Percentiles rank a stretch among this genome's conserved stretches.
Evolutionary conservation across 2,329 filamentous ascomycete genomes (phyloP).

Genomic region (Geosmithia morbida): DNA sequence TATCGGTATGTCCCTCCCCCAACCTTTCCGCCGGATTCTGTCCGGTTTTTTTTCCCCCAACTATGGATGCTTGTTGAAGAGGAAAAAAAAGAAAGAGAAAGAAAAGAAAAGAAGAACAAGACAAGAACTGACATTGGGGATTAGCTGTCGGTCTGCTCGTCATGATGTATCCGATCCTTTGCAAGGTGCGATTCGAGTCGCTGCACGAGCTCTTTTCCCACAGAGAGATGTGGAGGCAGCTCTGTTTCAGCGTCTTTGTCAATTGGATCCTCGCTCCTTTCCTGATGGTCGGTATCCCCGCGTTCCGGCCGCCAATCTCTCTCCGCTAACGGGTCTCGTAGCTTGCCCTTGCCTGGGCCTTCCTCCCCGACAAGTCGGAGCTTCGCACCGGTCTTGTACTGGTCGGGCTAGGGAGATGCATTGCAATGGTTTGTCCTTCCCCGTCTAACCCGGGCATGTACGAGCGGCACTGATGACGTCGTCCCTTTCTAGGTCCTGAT

Average conservation of each 20-base stretch:
- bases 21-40: no score
- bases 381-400: conserved; percentile 59
- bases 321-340: no score
- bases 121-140: background rate
- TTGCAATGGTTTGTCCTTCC: conserved; percentile 52
- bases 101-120: no score
- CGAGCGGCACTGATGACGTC: no score
- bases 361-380: conserved; percentile 41
- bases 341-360: conserved; percentile 54
- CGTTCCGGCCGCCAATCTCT: background rate
- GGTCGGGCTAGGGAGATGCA: conserved; percentile 73
- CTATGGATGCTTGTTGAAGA: no score
- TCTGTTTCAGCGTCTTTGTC: conserved; percentile 59
- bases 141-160: conserved; percentile 65
- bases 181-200: conserved; percentile 69
- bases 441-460: no score
- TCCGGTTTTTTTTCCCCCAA: no score
- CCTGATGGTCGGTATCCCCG: conserved; percentile 47
- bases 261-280: conserved; percentile 79
- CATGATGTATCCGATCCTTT: conserved; percentile 92
- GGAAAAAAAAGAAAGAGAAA: no score
- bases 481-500: conserved; percentile 29
- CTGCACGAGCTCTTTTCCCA: conserved; percentile 52
- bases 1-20: conserved; percentile 30
- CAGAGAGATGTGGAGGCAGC: conserved; percentile 58